A percentile compares a stretch with the other conserved stretches of the same genome.
phyloP scores from a whole-genome alignment of 2,329 filamentous ascomycete species.

The Penicillium psychrosexuale region DNA sequence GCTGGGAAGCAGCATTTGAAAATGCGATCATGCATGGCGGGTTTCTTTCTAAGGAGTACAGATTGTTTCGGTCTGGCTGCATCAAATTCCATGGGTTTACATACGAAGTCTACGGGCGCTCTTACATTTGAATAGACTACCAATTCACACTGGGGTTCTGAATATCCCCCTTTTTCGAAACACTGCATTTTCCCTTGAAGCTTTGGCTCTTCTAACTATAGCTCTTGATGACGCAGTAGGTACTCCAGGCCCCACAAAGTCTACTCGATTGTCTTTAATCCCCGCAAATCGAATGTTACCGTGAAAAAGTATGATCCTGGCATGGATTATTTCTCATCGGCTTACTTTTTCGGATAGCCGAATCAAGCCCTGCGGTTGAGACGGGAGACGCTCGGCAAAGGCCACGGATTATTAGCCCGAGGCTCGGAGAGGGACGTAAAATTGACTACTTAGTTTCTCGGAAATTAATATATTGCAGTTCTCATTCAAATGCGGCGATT shows the following conservation, averaged over 20 bases:
- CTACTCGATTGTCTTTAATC: background rate
- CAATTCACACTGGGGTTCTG: slow-evolving; percentile 12
- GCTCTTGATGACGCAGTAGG: background rate
- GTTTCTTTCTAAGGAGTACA: slow-evolving; percentile 16
- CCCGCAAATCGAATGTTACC: background rate
- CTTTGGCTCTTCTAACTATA: background rate
- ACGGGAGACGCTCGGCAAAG: background rate
- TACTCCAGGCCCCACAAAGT: background rate
- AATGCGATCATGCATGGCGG: slow-evolving; percentile 21
- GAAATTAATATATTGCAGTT: background rate
- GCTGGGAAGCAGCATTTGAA: background rate
- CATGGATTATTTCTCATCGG: background rate
- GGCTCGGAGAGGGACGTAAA: background rate
- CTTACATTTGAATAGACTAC: slow-evolving; percentile 22
- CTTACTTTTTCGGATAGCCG: slow-evolving; percentile 7
- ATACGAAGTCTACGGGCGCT: slow-evolving; percentile 14
- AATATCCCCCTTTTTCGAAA: background rate
- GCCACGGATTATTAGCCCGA: background rate
- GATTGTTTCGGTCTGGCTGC: slow-evolving; percentile 15
- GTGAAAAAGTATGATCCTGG: background rate
- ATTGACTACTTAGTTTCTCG: background rate
- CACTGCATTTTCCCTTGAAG: background rate
- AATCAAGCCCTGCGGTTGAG: background rate
- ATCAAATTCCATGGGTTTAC: slow-evolving; percentile 14
- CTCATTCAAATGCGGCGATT: too few relatives aligned